Evolutionary conservation across 768 basidiomycete genomes (phyloP), one percentile per base, ranked within the genome.

Genomic region (Tubosaeta sp.): DNA sequence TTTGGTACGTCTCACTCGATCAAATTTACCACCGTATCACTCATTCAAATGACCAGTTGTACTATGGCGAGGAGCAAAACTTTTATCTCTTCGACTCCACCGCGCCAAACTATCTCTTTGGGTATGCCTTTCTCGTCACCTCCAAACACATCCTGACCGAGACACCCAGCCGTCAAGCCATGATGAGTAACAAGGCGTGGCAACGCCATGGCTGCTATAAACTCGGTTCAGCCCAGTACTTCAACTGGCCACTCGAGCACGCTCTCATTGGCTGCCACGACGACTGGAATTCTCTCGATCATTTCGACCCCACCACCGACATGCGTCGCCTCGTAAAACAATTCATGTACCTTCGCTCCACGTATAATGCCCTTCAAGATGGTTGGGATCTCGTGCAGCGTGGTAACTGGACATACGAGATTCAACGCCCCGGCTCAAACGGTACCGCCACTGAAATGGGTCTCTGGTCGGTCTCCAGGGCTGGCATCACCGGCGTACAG

Each of bases 61-160:
- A 77, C 71, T 97, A 94, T 64, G 94, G 94, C 29, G 94, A 97
- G 66, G 94, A 97, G 65, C 94, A 97, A 63, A 83, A 83, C 52
- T 84, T 97, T 66, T 97, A 95, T 63, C 59, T 91, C 3, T 91
- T 77, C 55, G 94, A 97, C 62, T 90, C 88, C 46, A 82, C 83
- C n/a, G 93, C 94, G 1, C 74, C 82, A 62, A 97, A 97, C 71
- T 97, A 97, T 73, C 84, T 97, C 50, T 93, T 86, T 60, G 89
- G 88, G 88, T 88, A 64, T 56, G 81, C 61, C 44, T 42, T 26
- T 41, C 14, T 43, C 14, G 27, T 27, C 17, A 17, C 13, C 51
- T 42, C 42, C 46, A 17, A 35, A 42, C 46, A 16, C 52, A 4
- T 44, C 7, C n/a, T 55, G 17, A 50, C 44, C n/a, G 8, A 34